Conservation (phyloP, 116 monocot species). For the Phalaenopsis hybrid region DNA sequence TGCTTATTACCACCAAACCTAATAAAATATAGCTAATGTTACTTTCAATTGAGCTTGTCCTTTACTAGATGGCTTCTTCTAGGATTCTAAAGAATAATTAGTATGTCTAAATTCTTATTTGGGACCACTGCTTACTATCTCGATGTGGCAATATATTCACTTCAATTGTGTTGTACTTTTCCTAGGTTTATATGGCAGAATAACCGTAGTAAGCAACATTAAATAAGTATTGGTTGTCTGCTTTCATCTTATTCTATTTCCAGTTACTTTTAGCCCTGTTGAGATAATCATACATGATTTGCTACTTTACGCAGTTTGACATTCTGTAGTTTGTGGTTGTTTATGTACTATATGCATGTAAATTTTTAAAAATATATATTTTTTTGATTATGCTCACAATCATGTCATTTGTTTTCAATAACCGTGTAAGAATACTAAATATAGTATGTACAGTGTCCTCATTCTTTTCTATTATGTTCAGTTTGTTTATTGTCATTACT, state of each 20-base stretch:
- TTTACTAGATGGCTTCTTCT: background rate
- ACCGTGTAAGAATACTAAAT: background rate
- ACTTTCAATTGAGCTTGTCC: background rate
- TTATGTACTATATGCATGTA: background rate
- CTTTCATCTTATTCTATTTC: background rate
- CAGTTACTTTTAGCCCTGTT: background rate
- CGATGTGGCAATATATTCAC: background rate
- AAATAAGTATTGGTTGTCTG: background rate
- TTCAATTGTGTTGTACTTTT: background rate
- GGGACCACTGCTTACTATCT: constrained; percentile 5
- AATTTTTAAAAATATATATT: background rate
- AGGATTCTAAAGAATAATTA: background rate
- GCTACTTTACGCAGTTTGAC: background rate
- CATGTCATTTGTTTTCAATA: background rate
- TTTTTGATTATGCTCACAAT: background rate
- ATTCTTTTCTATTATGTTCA: background rate
- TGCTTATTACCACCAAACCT: background rate
- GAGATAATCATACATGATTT: background rate
- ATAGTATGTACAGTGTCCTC: background rate
- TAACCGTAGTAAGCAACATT: background rate
- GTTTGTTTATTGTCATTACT: background rate
- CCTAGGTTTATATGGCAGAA: background rate
- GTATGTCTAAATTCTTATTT: constrained; percentile 3
- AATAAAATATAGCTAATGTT: background rate
- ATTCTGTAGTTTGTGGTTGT: background rate